phyloP scores from a whole-genome alignment of 371 early-diverging fungal species.

The Batkoa obscura region DNA sequence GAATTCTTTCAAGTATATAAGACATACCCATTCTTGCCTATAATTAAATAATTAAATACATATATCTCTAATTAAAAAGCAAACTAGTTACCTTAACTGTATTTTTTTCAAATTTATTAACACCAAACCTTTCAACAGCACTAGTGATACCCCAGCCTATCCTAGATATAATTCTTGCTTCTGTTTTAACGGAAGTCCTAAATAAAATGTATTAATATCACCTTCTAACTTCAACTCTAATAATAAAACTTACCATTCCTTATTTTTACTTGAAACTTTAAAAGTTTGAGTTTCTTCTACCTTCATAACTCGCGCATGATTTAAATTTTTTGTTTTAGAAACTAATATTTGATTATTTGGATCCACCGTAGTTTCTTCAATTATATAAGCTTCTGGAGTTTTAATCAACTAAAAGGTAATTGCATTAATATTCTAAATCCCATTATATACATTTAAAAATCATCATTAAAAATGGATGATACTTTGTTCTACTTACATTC shows the following conservation, averaged over 20 bases:
- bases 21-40: slow-evolving; percentile 74
- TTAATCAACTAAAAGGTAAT: slow-evolving; percentile 32
- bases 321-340: slow-evolving; percentile 71
- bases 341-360: slow-evolving; percentile 50
- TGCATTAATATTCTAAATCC: too few species aligned
- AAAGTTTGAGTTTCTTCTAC: slow-evolving; percentile 80
- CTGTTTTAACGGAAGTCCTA: slow-evolving; percentile 55
- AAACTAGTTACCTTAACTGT: slow-evolving; percentile 32
- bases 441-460: too few species aligned
- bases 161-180: slow-evolving; percentile 70
- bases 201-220: neutral
- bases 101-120: slow-evolving; percentile 66
- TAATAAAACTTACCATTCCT: slow-evolving; percentile 16
- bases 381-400: slow-evolving; percentile 51
- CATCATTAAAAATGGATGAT: slow-evolving; percentile 2
- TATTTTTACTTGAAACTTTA: slow-evolving; percentile 28
- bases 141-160: slow-evolving; percentile 72
- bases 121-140: slow-evolving; percentile 74
- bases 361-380: slow-evolving; percentile 76
- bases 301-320: slow-evolving; percentile 78
- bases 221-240: too few species aligned
- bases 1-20: too few species aligned
- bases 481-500: slow-evolving; percentile 12
- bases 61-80: neutral
- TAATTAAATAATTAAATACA: neutral